phyloP scores from a whole-genome alignment of 495 filamentous ascomycete species.

The Xylaria intraflava region DNA sequence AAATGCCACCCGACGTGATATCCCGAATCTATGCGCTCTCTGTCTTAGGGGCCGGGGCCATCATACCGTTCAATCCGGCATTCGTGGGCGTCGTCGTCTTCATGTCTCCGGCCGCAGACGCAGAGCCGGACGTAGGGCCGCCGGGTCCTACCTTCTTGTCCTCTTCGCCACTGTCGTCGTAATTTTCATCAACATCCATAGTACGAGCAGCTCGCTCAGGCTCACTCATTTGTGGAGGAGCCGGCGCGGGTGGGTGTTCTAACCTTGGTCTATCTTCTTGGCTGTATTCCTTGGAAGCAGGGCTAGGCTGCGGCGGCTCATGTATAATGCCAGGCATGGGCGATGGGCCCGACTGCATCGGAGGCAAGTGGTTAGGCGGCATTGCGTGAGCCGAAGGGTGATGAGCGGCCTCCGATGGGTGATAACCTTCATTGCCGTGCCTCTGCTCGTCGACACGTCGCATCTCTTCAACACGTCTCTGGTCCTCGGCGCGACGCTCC shows the following conservation, averaged over 20 bases:
- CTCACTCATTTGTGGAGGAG: constrained; percentile 45
- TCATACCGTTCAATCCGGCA: constrained; percentile 40
- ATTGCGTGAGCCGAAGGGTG: constrained; percentile 65
- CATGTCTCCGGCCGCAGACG: constrained; percentile 36
- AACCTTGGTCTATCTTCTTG: constrained; percentile 42
- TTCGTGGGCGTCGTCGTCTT: constrained; percentile 42
- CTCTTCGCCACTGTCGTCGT: constrained; percentile 85
- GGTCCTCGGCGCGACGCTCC: constrained; percentile 44
- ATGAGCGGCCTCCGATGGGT: constrained; percentile 86
- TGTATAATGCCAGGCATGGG: constrained; percentile 54
- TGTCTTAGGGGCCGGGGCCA: constrained; percentile 34
- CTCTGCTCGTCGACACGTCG: constrained; percentile 52
- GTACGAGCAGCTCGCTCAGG: constrained; percentile 81
- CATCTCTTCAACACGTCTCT: constrained; percentile 37
- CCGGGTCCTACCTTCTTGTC: constrained; percentile 54
- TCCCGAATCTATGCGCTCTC: constrained; percentile 20
- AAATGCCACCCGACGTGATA: background rate
- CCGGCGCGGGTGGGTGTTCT: constrained; percentile 42
- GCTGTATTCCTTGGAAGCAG: constrained; percentile 55
- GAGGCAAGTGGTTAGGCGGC: constrained; percentile 60
- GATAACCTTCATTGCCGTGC: constrained; percentile 60
- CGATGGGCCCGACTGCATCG: constrained; percentile 57
- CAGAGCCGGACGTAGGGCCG: constrained; percentile 28
- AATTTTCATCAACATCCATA: constrained; percentile 96
- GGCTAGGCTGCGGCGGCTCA: constrained; percentile 46